Conservation (phyloP, 768 basidiomycete genomes). For the Hygrophorus russula region DNA sequence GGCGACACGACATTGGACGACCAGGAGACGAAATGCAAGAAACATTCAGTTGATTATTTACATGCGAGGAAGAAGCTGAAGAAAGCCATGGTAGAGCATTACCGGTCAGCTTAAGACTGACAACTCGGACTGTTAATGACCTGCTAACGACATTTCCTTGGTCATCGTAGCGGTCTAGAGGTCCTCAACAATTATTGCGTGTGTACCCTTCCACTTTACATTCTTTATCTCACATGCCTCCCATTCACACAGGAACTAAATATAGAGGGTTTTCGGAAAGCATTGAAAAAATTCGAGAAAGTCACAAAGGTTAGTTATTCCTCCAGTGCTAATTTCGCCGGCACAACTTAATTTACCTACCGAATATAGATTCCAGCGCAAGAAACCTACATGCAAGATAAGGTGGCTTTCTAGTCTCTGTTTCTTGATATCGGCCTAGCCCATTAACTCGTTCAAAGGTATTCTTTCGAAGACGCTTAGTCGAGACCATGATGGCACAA, state of each 20-base stretch:
- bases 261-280: slow-evolving; percentile 81
- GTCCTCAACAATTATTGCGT: slow-evolving; percentile 85
- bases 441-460: slow-evolving; percentile 30
- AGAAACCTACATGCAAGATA: slow-evolving; percentile 72
- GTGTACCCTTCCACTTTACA: slow-evolving; percentile 10
- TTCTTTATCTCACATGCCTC: background rate
- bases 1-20: too few species aligned
- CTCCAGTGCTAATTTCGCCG: background rate
- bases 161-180: slow-evolving; percentile 52
- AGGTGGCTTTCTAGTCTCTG: slow-evolving; percentile 26
- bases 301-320: slow-evolving; percentile 41
- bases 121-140: background rate
- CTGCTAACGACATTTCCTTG: background rate
- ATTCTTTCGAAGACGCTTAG: slow-evolving; percentile 50
- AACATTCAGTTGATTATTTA: slow-evolving; percentile 70
- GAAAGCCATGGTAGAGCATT: slow-evolving; percentile 75
- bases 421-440: background rate
- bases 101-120: slow-evolving; percentile 39
- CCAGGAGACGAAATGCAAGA: slow-evolving; percentile 11
- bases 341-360: background rate
- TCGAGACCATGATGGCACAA: slow-evolving; percentile 60
- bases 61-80: slow-evolving; percentile 80
- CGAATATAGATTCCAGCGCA: slow-evolving; percentile 50
- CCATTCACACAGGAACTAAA: slow-evolving; percentile 54
- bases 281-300: slow-evolving; percentile 80